These are phyloP conservation scores for Collybia mongolica DNA, from an alignment of 768 basidiomycete genomes.

Conservation along the genomic window DNA sequence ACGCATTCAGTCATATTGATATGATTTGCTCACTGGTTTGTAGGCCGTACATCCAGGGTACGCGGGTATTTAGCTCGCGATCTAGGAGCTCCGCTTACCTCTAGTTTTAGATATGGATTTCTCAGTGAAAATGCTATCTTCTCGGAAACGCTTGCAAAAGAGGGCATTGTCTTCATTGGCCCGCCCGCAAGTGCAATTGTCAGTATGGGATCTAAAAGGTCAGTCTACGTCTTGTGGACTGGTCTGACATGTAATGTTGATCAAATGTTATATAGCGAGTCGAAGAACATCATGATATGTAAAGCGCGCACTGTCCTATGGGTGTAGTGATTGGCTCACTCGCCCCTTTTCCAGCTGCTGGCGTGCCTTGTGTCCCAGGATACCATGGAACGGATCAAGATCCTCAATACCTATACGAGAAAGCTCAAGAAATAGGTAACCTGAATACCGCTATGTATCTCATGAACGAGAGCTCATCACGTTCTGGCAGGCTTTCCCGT, in stretches of 20 bases:
- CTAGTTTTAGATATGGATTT: slow-evolving; percentile 69
- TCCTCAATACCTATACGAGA: slow-evolving; percentile 60
- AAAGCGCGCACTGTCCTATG: slow-evolving; percentile 16
- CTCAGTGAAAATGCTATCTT: slow-evolving; percentile 90
- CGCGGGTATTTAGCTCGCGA: background rate
- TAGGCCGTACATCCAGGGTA: slow-evolving; percentile 94
- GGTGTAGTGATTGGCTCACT: background rate
- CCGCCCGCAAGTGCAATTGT: slow-evolving; percentile 86
- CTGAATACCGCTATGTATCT: background rate
- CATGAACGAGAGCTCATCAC: background rate
- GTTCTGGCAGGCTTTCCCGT: slow-evolving; percentile 71
- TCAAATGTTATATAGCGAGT: slow-evolving; percentile 55
- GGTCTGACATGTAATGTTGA: background rate
- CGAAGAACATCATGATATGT: slow-evolving; percentile 93
- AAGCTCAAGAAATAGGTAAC: slow-evolving; percentile 70
- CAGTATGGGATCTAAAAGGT: slow-evolving; percentile 97
- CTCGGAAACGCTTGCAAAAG: slow-evolving; percentile 67
- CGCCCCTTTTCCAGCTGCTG: slow-evolving; percentile 53
- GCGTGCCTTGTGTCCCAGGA: slow-evolving; percentile 91
- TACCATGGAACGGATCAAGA: slow-evolving; percentile 89
- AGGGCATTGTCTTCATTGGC: slow-evolving; percentile 88
- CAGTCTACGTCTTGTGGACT: slow-evolving; percentile 5
- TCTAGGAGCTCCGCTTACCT: slow-evolving; percentile 2
- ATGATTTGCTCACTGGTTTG: slow-evolving; percentile 2
- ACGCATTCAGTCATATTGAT: background rate